These are phyloP conservation scores for Sphaerosporella brunnea DNA, from an alignment of 495 filamentous ascomycete species.

Conservation along the genomic window DNA sequence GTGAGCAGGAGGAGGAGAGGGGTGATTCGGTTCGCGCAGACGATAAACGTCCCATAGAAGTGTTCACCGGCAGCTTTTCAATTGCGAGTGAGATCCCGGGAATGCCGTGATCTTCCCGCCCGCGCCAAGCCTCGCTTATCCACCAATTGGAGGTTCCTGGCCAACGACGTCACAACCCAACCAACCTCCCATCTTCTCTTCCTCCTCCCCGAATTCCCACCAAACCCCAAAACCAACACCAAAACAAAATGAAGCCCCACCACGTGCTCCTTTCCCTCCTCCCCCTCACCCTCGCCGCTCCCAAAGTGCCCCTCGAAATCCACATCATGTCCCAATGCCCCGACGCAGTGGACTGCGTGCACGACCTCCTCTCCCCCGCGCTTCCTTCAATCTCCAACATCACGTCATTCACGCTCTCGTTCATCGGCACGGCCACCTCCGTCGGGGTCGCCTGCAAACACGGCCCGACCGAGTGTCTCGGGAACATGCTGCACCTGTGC, in stretches of 20 bases:
- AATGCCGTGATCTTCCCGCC: too few relatives aligned
- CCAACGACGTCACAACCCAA: too few relatives aligned
- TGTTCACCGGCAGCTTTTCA: too few relatives aligned
- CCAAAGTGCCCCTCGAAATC: conserved; percentile 61
- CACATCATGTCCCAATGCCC: conserved; percentile 96
- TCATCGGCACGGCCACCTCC: conserved; percentile 42
- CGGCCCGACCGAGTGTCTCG: conserved; percentile 77
- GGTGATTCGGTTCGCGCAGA: too few relatives aligned
- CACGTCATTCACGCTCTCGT: conserved; percentile 61
- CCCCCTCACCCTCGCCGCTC: not conserved
- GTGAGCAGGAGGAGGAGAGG: too few relatives aligned
- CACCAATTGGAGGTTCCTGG: too few relatives aligned
- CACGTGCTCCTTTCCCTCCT: not conserved
- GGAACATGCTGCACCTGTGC: conserved; percentile 86
- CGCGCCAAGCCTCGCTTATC: too few relatives aligned
- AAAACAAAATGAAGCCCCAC: not conserved
- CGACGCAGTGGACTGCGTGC: conserved; percentile 61
- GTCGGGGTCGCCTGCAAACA: conserved; percentile 65
- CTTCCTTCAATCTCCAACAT: conserved; percentile 85
- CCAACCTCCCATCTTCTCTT: not conserved
- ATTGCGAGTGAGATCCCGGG: too few relatives aligned
- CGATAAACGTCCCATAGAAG: too few relatives aligned
- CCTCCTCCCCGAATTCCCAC: not conserved
- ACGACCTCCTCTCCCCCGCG: conserved; percentile 58
- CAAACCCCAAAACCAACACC: not conserved